Conservation (phyloP, 106 monocot genomes). For the Platanthera zijinensis region DNA sequence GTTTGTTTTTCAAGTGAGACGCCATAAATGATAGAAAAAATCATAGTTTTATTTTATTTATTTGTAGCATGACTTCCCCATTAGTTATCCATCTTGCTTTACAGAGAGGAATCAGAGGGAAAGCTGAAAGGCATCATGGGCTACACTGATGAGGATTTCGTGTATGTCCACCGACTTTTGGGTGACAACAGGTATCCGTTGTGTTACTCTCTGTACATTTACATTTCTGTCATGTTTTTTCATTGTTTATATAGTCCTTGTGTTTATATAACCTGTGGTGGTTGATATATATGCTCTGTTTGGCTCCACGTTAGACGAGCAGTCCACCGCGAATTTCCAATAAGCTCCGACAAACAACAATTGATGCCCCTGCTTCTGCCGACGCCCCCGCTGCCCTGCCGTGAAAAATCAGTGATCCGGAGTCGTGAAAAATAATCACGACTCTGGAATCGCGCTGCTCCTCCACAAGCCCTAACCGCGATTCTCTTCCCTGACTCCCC, state of each 20-base stretch:
- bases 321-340: no score
- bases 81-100: neutral
- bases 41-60: neutral
- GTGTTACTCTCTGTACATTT: neutral
- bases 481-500: no score
- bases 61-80: neutral
- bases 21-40: neutral
- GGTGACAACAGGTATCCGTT: slow-evolving; percentile 69
- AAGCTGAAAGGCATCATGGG: slow-evolving; percentile 82
- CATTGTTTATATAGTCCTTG: neutral
- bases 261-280: neutral
- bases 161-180: slow-evolving; percentile 56
- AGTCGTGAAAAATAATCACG: no score
- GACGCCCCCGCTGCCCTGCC: no score
- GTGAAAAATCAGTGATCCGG: no score
- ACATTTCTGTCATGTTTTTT: neutral
- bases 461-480: no score
- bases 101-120: slow-evolving; percentile 74
- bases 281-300: no score
- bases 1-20: neutral
- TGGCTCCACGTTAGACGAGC: no score
- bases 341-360: no score
- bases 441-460: no score
- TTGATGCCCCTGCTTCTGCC: no score
- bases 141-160: slow-evolving; percentile 72